Conservation (phyloP, 371 early-diverging fungal genomes). For the Mortierella sp. region DNA sequence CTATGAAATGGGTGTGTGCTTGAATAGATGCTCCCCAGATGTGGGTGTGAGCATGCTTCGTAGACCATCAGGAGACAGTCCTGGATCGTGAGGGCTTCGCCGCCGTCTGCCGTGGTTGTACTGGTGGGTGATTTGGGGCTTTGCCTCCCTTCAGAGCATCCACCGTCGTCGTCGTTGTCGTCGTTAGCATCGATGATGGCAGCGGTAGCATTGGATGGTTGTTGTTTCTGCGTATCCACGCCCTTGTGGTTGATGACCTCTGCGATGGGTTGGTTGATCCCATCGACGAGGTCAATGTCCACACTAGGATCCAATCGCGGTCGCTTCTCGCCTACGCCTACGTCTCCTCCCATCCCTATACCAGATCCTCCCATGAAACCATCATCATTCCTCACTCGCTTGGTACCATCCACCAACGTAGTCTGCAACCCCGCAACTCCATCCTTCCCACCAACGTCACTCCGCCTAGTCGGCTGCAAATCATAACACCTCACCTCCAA, state of each 20-base stretch:
- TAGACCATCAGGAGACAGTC: constrained; percentile 43
- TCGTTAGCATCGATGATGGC: not conserved
- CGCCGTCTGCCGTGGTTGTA: not conserved
- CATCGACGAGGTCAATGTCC: not conserved
- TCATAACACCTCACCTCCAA: constrained; percentile 26
- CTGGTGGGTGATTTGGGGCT: not conserved
- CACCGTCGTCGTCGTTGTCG: not conserved
- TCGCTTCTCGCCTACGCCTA: constrained; percentile 11
- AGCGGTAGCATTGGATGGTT: not conserved
- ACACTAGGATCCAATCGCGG: constrained; percentile 6
- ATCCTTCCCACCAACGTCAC: not conserved
- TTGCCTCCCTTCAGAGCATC: not conserved
- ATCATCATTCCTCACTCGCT: not conserved
- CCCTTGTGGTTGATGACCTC: not conserved
- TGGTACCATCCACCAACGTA: not conserved
- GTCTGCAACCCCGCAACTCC: not conserved
- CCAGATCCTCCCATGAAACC: not conserved
- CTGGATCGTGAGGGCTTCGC: constrained; percentile 20
- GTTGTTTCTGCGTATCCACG: not conserved
- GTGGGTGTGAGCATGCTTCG: constrained; percentile 33
- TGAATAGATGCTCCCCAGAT: constrained; percentile 20
- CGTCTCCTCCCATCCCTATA: too few relatives aligned
- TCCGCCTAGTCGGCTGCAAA: not conserved
- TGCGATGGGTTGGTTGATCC: not conserved
- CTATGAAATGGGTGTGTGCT: constrained; percentile 33